Conservation (phyloP, 768 basidiomycete genomes). For the Agrocybe pediades region DNA sequence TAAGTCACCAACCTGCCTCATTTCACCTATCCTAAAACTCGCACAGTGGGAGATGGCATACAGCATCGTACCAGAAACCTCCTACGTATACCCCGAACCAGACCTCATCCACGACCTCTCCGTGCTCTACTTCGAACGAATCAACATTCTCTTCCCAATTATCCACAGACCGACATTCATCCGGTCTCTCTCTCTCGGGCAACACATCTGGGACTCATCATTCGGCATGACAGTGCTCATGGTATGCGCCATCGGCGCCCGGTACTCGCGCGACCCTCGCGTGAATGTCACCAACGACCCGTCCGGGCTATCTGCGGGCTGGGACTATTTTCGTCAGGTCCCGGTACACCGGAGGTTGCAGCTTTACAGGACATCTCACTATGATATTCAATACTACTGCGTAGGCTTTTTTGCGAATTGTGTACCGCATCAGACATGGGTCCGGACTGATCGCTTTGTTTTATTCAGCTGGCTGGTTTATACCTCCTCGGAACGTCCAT, state of each 20-base stretch:
- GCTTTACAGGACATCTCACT: conserved; percentile 63
- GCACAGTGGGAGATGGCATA: conserved; percentile 38
- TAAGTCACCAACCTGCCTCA: conserved; percentile 17
- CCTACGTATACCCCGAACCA: conserved; percentile 44
- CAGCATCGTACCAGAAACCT: conserved; percentile 20
- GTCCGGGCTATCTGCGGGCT: conserved; percentile 51
- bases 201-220: conserved; percentile 48
- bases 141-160: conserved; percentile 62
- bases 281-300: conserved; percentile 42
- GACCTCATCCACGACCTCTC: conserved; percentile 56
- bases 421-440: not conserved
- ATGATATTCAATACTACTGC: conserved; percentile 73
- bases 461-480: conserved; percentile 49
- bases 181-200: conserved; percentile 42
- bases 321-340: conserved; percentile 71
- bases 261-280: conserved; percentile 58
- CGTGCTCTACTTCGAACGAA: conserved; percentile 61
- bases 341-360: conserved; percentile 63
- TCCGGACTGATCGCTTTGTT: too few species aligned
- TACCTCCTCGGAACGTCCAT: conserved; percentile 59
- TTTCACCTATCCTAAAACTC: not conserved
- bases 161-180: conserved; percentile 76
- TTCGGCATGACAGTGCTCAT: conserved; percentile 67
- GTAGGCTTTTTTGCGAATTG: conserved; percentile 31
- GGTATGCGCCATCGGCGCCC: conserved; percentile 70